Percentiles rank a stretch among this genome's conserved stretches.
phyloP scores from a whole-genome alignment of 139 green algal species.

The Chlorella vulgaris region DNA sequence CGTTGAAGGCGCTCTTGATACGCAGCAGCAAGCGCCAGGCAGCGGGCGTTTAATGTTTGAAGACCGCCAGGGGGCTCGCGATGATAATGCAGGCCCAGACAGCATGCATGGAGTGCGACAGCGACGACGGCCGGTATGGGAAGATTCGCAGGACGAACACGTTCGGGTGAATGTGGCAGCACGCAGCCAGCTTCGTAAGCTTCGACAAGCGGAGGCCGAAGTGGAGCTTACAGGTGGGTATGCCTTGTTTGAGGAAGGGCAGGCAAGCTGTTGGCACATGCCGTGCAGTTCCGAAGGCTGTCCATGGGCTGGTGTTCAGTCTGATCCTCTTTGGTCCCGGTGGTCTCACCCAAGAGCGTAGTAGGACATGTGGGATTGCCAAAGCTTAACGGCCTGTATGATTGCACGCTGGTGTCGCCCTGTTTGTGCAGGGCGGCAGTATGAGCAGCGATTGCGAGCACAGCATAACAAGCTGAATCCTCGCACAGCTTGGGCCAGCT shows the following conservation, averaged over 20 bases:
- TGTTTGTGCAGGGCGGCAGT: slow-evolving; percentile 60
- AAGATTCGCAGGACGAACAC: slow-evolving; percentile 65
- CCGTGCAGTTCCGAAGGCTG: too few species aligned
- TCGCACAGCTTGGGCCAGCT: slow-evolving; percentile 69
- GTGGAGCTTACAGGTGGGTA: slow-evolving; percentile 49
- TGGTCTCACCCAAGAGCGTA: too few species aligned
- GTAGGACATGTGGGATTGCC: too few species aligned
- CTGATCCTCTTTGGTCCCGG: too few species aligned
- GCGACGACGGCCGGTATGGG: slow-evolving; percentile 59
- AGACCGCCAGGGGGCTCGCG: slow-evolving; percentile 20
- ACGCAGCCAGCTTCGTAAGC: slow-evolving; percentile 64
- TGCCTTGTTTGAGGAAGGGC: not conserved
- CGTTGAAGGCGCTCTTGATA: not conserved
- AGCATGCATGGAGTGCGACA: not conserved
- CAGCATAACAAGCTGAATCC: slow-evolving; percentile 76
- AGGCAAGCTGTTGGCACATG: too few species aligned
- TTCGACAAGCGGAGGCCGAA: slow-evolving; percentile 67
- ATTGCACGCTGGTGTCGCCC: too few species aligned
- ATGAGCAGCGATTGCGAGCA: slow-evolving; percentile 72
- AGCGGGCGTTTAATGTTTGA: slow-evolving; percentile 17
- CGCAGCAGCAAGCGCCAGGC: not conserved
- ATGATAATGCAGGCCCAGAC: not conserved
- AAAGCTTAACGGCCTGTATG: too few species aligned
- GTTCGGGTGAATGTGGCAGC: slow-evolving; percentile 61
- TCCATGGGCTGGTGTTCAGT: too few species aligned